A percentile compares a stretch with the other conserved stretches of the same genome.
These are phyloP conservation scores for Yamadazyma tumulicola DNA, from an alignment of 805 yeast genomes.

Conservation along the genomic window DNA sequence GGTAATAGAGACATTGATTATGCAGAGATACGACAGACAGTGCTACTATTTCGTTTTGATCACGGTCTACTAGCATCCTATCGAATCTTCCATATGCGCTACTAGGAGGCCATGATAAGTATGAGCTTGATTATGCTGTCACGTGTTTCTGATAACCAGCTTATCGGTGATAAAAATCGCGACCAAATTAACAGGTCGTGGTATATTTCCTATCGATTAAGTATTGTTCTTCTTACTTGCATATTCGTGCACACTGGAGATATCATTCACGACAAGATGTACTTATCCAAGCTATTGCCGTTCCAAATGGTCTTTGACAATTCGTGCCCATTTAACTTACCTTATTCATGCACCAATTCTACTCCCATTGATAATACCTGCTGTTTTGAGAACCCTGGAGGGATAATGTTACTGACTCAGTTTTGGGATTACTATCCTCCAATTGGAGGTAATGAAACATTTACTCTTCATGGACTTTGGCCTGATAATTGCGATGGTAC, in stretches of 20 bases:
- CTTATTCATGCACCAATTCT: constrained; percentile 52
- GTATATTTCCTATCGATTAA: not conserved
- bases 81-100: too few species aligned
- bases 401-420: constrained; percentile 39
- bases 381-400: constrained; percentile 40
- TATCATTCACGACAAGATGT: too few species aligned
- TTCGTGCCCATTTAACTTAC: constrained; percentile 54
- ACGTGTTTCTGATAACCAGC: not conserved
- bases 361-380: constrained; percentile 45
- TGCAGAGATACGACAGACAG: too few species aligned
- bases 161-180: not conserved
- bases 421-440: constrained; percentile 30
- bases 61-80: too few species aligned
- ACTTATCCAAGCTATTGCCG: not conserved
- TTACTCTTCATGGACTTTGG: constrained; percentile 46
- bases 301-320: too few species aligned
- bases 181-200: not conserved
- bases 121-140: too few species aligned
- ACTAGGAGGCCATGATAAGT: too few species aligned
- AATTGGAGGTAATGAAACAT: constrained; percentile 32
- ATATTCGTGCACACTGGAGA: constrained; percentile 1
- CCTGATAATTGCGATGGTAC: constrained; percentile 41
- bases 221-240: constrained; percentile 1
- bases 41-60: too few species aligned
- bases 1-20: too few species aligned